phyloP scores from a whole-genome alignment of 805 yeast species.

The Candida sonorensis region DNA sequence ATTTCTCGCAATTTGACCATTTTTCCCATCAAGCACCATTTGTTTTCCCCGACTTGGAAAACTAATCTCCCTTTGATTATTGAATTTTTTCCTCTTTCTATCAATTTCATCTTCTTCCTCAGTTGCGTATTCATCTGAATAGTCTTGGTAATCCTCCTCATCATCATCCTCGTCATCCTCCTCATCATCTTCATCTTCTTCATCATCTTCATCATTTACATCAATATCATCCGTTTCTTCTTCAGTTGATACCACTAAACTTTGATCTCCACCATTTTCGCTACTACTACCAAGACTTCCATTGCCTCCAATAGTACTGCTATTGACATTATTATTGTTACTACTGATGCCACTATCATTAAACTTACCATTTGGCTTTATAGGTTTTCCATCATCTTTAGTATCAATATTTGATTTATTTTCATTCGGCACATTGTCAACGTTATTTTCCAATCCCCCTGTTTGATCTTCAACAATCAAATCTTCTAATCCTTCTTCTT shows the following conservation, averaged over 20 bases:
- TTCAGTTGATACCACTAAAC: too few relatives aligned
- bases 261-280: too few relatives aligned
- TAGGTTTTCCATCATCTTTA: not conserved
- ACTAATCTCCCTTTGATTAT: constrained; percentile 1
- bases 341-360: too few relatives aligned
- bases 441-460: not conserved
- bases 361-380: too few relatives aligned
- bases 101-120: constrained; percentile 1
- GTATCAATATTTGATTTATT: not conserved
- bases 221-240: not conserved
- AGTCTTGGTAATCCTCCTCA: too few relatives aligned
- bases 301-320: too few relatives aligned
- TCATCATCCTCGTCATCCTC: not conserved
- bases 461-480: not conserved
- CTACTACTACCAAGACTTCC: too few relatives aligned
- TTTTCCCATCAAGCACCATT: not conserved
- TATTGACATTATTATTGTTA: too few relatives aligned
- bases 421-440: not conserved
- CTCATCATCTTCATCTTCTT: not conserved
- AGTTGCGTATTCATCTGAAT: too few relatives aligned
- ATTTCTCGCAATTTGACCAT: too few relatives aligned
- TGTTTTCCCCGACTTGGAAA: not conserved
- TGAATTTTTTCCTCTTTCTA: not conserved
- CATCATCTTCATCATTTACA: too few relatives aligned
- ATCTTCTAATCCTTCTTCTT: constrained; percentile 9